Evolutionary conservation across 2,329 filamentous ascomycete genomes (phyloP), one percentile per base, ranked within the genome.

Genomic region (Domatiomyces catenatus): DNA sequence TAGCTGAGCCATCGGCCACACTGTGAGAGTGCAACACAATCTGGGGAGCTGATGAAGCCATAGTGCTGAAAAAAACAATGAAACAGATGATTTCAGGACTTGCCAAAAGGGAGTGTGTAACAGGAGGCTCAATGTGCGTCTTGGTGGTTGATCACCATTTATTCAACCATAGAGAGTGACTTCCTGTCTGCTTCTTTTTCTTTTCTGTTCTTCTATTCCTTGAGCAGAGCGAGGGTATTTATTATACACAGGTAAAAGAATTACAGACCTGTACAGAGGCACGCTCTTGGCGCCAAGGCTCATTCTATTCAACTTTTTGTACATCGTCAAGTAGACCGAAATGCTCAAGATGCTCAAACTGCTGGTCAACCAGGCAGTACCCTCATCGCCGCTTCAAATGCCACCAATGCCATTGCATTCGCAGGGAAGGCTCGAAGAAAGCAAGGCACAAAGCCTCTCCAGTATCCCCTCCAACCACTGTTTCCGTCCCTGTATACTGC

Each of bases 381-480:
- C 53, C 87, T 78, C 85, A 94, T 90, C 49, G 92, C 84, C 2
- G 83, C 86, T 67, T 98, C 92, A 72, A 96, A 96, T 24, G 85
- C 89, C 49, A 95, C 80, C 63, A 96, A 68, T 1, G 92, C 90
- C 78, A 92, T 84, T 0, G 89, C 92, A 71, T 96, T 96, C 20
- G 92, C 90, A 12, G 92, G 92, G 66, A 96, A 96, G 2, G 92
- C 92, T 57, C 92, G 74, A 63, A 96, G 65, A 64, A 96, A 94
- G 65, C 90, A 96, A 1, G 92, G 92, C 62, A 94, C 62, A 62
- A 98, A 98, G 0, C 92, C 92, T 59, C 92, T 77, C 83, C 88
- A 96, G 66, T 88, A 96, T 0, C 88, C 92, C 63, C 69, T 83
- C 69, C 70, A 80, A 1, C 92, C 92, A 46, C 69, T 70, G 32